Evolutionary conservation across 2,329 filamentous ascomycete genomes (phyloP).

Genomic region (Zasmidium angulare): DNA sequence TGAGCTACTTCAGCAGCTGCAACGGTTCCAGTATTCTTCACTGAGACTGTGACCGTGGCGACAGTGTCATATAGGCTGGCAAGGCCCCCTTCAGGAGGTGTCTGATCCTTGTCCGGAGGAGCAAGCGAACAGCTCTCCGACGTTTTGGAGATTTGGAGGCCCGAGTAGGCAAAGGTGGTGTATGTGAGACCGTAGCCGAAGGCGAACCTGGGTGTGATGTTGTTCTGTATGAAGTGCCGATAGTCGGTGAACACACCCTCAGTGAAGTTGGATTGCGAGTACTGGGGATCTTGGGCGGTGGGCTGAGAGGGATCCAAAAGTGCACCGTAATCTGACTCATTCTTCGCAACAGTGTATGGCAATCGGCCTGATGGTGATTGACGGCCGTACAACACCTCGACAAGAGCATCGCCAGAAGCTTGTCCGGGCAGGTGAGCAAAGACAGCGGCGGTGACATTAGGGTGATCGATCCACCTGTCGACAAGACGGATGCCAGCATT

Average conservation of each 20-base stretch:
- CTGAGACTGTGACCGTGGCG: constrained; percentile 55
- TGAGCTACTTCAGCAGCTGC: constrained; percentile 57
- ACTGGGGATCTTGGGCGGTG: constrained; percentile 19
- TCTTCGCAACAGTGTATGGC: constrained; percentile 32
- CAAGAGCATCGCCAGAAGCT: constrained; percentile 23
- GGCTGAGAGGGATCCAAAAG: constrained; percentile 22
- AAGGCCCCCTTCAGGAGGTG: constrained; percentile 20
- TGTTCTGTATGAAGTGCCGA: constrained; percentile 42
- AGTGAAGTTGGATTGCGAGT: constrained; percentile 29
- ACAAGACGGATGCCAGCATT: constrained; percentile 32
- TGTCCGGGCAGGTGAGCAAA: constrained; percentile 24
- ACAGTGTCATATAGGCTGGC: constrained; percentile 61
- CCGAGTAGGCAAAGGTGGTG: constrained; percentile 44
- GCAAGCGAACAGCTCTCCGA: constrained; percentile 4
- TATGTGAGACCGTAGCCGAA: constrained; percentile 49
- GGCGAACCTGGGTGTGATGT: constrained; percentile 43
- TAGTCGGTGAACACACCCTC: constrained; percentile 49
- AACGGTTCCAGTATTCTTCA: constrained; percentile 63
- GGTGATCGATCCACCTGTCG: constrained; percentile 31
- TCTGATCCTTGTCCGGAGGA: constrained; percentile 15
- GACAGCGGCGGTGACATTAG: constrained; percentile 23
- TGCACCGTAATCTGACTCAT: constrained; percentile 30
- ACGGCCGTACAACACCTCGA: constrained; percentile 26
- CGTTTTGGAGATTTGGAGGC: constrained; percentile 11
- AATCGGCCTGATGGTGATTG: constrained; percentile 32